phyloP scores from a whole-genome alignment of 768 basidiomycete genomes.

The Pholiota conissans region DNA sequence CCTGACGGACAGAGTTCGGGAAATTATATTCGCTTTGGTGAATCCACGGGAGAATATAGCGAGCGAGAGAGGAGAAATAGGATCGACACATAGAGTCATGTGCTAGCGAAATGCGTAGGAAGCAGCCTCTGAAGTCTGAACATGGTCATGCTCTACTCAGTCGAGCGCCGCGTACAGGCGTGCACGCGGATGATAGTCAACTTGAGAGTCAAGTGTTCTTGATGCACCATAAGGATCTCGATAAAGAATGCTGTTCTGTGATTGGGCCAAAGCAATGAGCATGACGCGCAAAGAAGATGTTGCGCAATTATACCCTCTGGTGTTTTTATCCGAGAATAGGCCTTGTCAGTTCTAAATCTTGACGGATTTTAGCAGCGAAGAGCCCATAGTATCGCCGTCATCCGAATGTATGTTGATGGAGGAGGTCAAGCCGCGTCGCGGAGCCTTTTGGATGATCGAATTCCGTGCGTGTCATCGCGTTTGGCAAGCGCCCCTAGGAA shows the following conservation, averaged over 20 bases:
- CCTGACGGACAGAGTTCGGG: constrained; percentile 26
- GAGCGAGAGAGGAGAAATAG: neutral
- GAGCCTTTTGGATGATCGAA: no score
- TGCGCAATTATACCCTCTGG: neutral
- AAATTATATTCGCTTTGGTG: constrained; percentile 16
- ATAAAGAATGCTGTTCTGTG: neutral
- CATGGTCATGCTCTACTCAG: neutral
- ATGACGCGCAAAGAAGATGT: neutral
- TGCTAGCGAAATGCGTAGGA: neutral
- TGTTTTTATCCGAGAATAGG: constrained; percentile 14
- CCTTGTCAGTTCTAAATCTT: no score
- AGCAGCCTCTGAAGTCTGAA: no score
- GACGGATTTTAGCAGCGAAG: no score
- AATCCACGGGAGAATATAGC: constrained; percentile 16
- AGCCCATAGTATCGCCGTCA: no score
- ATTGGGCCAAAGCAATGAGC: neutral
- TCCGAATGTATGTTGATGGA: no score
- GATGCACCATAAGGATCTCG: constrained; percentile 2
- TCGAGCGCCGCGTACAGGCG: neutral
- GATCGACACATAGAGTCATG: neutral
- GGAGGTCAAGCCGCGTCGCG: no score
- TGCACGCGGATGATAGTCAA: neutral
- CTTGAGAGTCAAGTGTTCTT: neutral
- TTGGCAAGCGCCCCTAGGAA: no score
- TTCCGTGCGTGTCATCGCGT: no score